Evolutionary conservation across 1,139 yeast species (phyloP), one percentile per base, ranked within the genome.

Genomic region (Zygoascus meyerae): DNA sequence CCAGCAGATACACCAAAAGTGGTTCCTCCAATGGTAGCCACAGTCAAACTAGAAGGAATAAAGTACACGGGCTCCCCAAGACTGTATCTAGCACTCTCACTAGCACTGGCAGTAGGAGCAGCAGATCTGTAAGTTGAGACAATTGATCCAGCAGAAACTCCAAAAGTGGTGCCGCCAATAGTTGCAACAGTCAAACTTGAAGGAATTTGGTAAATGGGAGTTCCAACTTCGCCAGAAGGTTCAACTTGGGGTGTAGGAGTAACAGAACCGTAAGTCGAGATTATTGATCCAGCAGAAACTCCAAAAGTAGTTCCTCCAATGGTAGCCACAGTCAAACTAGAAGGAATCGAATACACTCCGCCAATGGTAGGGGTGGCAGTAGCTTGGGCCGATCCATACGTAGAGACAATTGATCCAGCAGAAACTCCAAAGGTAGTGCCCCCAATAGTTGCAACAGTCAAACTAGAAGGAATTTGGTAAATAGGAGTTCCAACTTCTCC

Each of bases 401-500:
- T 48, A 2, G 47, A 35, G 9, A 44, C 32, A 34, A 49, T 47
- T 9, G 38, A 40, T 5, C 52, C 50, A 32, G 17, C 28, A 12
- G 45, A 34, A 9, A 49, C 52, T 12, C 45, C 41, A 44, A 45
- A 44, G 8, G 49, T 48, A 11, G 49, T 46, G 7, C 49, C 44
- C 5, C 36, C 44, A 10, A 46, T 40, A 9, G 51, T 48, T 7
- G 47, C 51, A 12, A 48, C 17, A 16, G 51, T 48, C 31, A 48
- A 30, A 17, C 45, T 39, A 11, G 28, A 21, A 18, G 49, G 49
- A 10, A 49, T 44, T 12, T 18, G 5, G 30, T 28, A 48, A 3
- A 48, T 10, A 14, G 49, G 52, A 11, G 49, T 49, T 9, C 49
- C 52, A 9, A 49, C 49, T 7, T n/a, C 14, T 18, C 46, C 42